Conservation (phyloP, 2,329 filamentous ascomycete species). For the Zasmidium angulare region DNA sequence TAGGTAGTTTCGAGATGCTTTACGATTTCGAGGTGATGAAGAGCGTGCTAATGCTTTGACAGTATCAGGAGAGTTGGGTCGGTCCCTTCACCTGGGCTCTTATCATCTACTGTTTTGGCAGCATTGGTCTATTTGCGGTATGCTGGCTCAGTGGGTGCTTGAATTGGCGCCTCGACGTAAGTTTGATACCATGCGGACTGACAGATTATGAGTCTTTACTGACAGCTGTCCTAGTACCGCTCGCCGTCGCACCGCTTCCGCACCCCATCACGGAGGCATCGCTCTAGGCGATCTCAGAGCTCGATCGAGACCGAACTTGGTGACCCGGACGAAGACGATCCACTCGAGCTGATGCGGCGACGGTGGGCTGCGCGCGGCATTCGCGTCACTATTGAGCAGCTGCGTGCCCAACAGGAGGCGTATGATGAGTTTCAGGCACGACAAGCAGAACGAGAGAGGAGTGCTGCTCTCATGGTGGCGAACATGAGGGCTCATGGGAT, state of each 20-base stretch:
- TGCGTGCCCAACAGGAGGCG: not conserved
- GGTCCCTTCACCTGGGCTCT: not conserved
- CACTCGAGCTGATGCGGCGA: not conserved
- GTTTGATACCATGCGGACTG: too few species aligned
- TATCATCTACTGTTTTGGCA: conserved; percentile 4
- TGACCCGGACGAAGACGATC: not conserved
- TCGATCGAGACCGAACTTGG: not conserved
- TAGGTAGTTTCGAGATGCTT: too few species aligned
- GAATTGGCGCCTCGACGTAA: conserved; percentile 7
- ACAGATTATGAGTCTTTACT: too few species aligned
- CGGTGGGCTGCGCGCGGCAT: not conserved
- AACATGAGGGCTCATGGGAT: not conserved
- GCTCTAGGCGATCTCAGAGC: not conserved
- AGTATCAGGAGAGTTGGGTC: not conserved
- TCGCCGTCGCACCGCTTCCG: too few species aligned
- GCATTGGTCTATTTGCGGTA: not conserved
- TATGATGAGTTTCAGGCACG: not conserved
- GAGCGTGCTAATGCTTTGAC: not conserved
- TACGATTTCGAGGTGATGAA: not conserved
- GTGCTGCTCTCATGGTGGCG: not conserved
- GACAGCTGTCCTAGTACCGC: not conserved
- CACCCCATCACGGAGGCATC: too few species aligned
- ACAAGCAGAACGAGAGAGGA: not conserved
- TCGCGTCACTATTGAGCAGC: not conserved
- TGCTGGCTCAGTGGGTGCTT: not conserved